Percentiles rank a stretch among this genome's conserved stretches.
Conservation (phyloP, 2,329 filamentous ascomycete species). For the Xylariaceae sp. region DNA sequence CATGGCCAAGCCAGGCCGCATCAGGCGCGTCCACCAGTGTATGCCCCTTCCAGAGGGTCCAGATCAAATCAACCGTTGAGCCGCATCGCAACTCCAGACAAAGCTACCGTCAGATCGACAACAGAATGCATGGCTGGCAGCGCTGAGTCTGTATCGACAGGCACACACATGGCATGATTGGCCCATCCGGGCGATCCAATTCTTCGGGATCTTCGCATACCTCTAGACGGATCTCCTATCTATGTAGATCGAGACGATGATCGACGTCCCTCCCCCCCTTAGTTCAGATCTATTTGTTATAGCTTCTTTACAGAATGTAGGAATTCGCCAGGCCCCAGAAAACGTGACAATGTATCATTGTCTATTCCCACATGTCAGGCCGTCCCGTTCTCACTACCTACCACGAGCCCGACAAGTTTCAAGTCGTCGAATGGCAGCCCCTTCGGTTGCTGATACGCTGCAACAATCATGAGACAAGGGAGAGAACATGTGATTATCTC, state of each 20-base stretch:
- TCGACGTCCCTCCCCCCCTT: not conserved
- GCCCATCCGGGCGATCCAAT: constrained; percentile 13
- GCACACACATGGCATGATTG: constrained; percentile 18
- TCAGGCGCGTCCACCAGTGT: not conserved
- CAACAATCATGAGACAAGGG: not conserved
- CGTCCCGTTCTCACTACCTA: not conserved
- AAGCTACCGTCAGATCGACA: not conserved
- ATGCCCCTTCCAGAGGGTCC: not conserved
- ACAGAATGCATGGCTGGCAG: not conserved
- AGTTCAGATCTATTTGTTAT: not conserved
- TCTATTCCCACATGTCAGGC: not conserved
- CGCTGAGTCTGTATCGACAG: constrained; percentile 6
- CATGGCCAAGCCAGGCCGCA: not conserved
- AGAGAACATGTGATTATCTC: too few species aligned
- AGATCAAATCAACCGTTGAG: not conserved
- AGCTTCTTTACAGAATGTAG: not conserved
- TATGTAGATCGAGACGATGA: not conserved
- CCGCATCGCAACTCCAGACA: not conserved
- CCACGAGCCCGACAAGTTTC: not conserved
- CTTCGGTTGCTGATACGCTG: not conserved
- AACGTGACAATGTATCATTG: not conserved
- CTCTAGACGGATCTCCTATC: not conserved
- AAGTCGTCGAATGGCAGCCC: not conserved
- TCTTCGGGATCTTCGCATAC: constrained; percentile 19
- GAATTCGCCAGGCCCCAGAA: not conserved